These are phyloP conservation scores for Lactarius vividus DNA, from an alignment of 768 basidiomycete species.

Conservation along the genomic window DNA sequence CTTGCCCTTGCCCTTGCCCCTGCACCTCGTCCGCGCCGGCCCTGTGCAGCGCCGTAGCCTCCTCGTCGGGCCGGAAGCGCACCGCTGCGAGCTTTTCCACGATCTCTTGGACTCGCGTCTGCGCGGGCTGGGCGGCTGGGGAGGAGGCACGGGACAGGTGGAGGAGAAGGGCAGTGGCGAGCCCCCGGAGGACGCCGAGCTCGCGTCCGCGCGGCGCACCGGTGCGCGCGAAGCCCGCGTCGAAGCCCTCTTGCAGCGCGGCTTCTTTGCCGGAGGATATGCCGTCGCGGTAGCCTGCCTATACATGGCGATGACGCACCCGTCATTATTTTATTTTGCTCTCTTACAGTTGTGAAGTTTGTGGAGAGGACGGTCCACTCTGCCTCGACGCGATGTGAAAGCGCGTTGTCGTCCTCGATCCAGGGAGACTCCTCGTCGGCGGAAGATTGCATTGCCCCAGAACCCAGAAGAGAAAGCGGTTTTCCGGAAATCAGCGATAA, in stretches of 20 bases:
- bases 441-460: neutral
- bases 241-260: constrained; percentile 87
- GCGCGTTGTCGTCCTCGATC: neutral
- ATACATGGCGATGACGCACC: constrained; percentile 2
- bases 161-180: constrained; percentile 39
- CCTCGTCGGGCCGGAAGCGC: constrained; percentile 59
- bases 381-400: constrained; percentile 24
- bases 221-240: constrained; percentile 70
- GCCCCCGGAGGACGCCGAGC: constrained; percentile 75
- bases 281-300: constrained; percentile 97
- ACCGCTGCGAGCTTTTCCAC: constrained; percentile 54
- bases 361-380: constrained; percentile 70
- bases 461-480: no score
- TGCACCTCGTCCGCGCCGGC: neutral
- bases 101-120: constrained; percentile 42
- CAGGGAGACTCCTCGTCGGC: neutral
- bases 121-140: neutral
- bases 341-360: constrained; percentile 52
- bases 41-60: constrained; percentile 45
- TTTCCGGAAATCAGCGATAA: neutral
- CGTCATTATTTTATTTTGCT: neutral
- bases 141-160: constrained; percentile 26
- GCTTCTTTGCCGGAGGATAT: constrained; percentile 89
- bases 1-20: neutral
- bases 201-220: constrained; percentile 76